A percentile compares a stretch with the other conserved stretches of the same genome.
phyloP scores from a whole-genome alignment of 495 filamentous ascomycete species.

The Penicillium odoratum region DNA sequence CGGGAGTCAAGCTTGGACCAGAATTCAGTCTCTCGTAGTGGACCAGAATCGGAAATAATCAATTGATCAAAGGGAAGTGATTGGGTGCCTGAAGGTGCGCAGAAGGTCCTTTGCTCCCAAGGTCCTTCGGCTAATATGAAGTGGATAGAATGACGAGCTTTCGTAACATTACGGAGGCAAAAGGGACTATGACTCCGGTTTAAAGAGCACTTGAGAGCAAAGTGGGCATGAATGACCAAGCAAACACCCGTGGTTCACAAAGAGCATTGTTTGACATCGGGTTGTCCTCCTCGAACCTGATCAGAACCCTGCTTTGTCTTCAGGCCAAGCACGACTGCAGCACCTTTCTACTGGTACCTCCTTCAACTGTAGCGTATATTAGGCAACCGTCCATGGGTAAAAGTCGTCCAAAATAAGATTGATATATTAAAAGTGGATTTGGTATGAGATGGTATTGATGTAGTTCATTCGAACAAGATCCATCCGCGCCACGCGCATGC shows the following conservation, averaged over 20 bases:
- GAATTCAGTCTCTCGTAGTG: slow-evolving; percentile 5
- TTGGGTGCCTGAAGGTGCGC: slow-evolving; percentile 12
- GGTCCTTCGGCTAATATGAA: slow-evolving; percentile 23
- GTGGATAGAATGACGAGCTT: slow-evolving; percentile 1
- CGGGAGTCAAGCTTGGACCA: slow-evolving; percentile 6
- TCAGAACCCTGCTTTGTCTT: no score
- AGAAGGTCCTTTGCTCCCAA: slow-evolving; percentile 20
- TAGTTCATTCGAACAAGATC: not conserved
- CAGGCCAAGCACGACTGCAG: no score
- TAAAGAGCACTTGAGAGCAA: not conserved
- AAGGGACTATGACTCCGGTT: not conserved
- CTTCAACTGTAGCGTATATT: no score
- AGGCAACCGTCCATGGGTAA: no score
- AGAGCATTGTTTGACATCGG: no score
- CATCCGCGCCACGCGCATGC: not conserved
- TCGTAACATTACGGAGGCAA: not conserved
- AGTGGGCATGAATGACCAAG: no score
- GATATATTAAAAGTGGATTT: no score
- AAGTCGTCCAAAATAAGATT: no score
- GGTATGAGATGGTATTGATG: not conserved
- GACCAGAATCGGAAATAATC: not conserved
- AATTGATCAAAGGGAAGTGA: slow-evolving; percentile 2
- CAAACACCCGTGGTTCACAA: no score
- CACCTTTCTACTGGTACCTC: no score
- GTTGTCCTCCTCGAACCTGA: no score